These are phyloP conservation scores for Hippophae tibetana DNA, from an alignment of 306 rosid genomes.

Conservation along the genomic window DNA sequence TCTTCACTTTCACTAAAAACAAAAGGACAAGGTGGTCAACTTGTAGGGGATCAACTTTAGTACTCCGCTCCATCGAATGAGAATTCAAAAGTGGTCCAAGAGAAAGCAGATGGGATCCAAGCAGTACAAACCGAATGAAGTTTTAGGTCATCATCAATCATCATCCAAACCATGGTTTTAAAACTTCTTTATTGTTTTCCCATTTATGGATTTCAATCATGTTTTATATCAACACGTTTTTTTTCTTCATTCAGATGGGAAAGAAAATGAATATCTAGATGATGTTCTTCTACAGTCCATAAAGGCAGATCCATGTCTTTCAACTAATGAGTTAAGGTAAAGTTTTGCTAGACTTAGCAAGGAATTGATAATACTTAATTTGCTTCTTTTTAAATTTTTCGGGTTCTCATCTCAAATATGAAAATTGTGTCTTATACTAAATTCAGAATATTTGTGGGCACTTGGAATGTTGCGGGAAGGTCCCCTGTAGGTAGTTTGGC, in stretches of 20 bases:
- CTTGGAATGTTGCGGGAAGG: constrained; percentile 92
- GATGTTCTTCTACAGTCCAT: constrained; percentile 33
- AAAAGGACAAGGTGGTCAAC: background rate
- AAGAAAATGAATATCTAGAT: constrained; percentile 30
- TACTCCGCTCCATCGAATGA: constrained; percentile 18
- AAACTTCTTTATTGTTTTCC: background rate
- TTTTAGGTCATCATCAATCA: constrained; percentile 40
- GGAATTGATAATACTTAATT: background rate
- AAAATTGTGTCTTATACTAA: background rate
- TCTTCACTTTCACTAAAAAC: no score
- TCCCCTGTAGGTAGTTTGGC: constrained; percentile 74
- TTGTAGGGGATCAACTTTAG: constrained; percentile 11
- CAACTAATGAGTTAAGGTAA: constrained; percentile 60
- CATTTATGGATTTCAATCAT: background rate
- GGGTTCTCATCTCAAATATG: constrained; percentile 1
- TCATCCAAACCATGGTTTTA: background rate
- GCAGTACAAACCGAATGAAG: constrained; percentile 28
- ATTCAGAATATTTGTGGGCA: constrained; percentile 78
- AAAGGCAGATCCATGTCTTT: constrained; percentile 57
- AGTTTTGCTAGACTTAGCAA: background rate
- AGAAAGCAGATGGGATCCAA: constrained; percentile 39
- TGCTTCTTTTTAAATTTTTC: background rate
- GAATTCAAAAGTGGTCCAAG: constrained; percentile 43
- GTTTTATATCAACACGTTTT: background rate
- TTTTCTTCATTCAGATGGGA: constrained; percentile 34